A percentile compares a stretch with the other conserved stretches of the same genome.
Conservation (phyloP, 2,329 filamentous ascomycete genomes). For the Cercospora zeina region DNA sequence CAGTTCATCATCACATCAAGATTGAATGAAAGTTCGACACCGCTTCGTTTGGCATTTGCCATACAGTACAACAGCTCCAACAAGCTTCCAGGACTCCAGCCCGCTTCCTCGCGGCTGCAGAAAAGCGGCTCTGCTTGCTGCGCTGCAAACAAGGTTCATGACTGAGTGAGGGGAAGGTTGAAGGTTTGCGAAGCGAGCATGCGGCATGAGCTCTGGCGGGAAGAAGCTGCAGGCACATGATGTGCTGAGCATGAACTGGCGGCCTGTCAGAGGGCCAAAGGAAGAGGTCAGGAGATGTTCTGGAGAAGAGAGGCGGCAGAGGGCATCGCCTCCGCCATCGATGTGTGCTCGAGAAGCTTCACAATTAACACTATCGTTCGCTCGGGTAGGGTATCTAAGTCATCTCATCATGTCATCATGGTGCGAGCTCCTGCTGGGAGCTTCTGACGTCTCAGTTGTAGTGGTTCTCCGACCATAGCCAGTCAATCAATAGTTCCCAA, state of each 20-base stretch:
- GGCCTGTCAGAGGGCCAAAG: background rate
- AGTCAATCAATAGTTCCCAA: background rate
- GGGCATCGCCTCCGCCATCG: conserved; percentile 2
- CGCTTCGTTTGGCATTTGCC: conserved; percentile 8
- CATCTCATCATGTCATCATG: conserved; percentile 2
- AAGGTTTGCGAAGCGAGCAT: conserved; percentile 19
- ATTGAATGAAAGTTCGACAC: conserved; percentile 5
- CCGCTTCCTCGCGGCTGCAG: conserved; percentile 3
- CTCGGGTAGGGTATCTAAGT: conserved; percentile 14
- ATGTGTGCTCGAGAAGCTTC: conserved; percentile 1
- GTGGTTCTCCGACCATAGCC: background rate
- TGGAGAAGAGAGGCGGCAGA: background rate
- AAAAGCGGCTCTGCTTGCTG: conserved; percentile 17
- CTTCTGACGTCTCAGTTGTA: background rate
- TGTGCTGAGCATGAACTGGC: conserved; percentile 3
- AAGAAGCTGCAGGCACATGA: conserved; percentile 9
- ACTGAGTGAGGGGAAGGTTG: conserved; percentile 19
- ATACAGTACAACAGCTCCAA: background rate
- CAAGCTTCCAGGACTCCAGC: conserved; percentile 10
- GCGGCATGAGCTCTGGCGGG: conserved; percentile 9
- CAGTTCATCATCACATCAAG: background rate
- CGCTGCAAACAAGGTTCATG: conserved; percentile 12
- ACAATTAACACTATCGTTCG: background rate
- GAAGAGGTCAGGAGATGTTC: conserved; percentile 13
- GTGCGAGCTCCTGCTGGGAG: conserved; percentile 4